Conservation (phyloP, 2,329 filamentous ascomycete genomes). For the Corynespora cassiicola region DNA sequence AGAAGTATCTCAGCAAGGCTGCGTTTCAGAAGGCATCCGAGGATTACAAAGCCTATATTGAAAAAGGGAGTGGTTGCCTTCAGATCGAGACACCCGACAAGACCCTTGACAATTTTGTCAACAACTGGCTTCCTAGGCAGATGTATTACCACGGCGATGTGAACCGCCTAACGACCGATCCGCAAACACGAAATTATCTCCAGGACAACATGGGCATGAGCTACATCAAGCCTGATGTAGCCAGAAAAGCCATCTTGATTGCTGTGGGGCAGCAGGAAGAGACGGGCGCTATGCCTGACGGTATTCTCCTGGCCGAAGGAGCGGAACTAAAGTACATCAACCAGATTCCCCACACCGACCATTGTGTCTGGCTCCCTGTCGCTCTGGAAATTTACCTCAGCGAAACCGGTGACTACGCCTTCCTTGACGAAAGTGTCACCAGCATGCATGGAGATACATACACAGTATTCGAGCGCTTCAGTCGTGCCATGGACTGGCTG, state of each 20-base stretch:
- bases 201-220: constrained; percentile 69
- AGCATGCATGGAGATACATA: constrained; percentile 53
- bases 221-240: constrained; percentile 59
- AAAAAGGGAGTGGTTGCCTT: constrained; percentile 58
- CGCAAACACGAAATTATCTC: constrained; percentile 65
- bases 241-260: constrained; percentile 57
- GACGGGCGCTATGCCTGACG: constrained; percentile 65
- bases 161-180: constrained; percentile 65
- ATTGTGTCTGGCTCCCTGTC: constrained; percentile 65
- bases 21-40: constrained; percentile 54
- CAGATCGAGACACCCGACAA: constrained; percentile 62
- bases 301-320: constrained; percentile 60
- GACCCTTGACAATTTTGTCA: constrained; percentile 64
- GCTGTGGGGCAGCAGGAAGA: constrained; percentile 61
- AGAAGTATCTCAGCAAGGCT: constrained; percentile 57
- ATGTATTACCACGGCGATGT: constrained; percentile 66
- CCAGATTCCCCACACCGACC: constrained; percentile 66
- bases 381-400: constrained; percentile 62
- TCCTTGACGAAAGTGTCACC: constrained; percentile 55
- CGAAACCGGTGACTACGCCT: constrained; percentile 61
- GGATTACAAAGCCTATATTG: constrained; percentile 60
- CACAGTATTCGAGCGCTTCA: constrained; percentile 62
- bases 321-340: constrained; percentile 68
- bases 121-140: constrained; percentile 65
- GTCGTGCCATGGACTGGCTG: constrained; percentile 65